Base-by-base conservation (phyloP, 108 stramenopile species). In the Conticribra weissflogii region DNA sequence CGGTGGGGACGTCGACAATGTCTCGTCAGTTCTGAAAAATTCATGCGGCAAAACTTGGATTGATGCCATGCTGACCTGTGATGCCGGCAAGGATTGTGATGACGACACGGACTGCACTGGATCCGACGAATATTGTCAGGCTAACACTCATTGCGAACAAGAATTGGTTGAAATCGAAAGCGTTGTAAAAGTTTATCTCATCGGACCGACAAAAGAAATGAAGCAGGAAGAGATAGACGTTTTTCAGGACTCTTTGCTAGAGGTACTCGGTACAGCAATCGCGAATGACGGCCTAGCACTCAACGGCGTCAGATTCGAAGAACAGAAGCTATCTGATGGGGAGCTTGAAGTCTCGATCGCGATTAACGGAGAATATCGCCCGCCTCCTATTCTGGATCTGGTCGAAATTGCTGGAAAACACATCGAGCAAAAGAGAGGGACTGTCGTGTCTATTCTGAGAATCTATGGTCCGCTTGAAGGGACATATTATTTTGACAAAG, bases 71-170 rank as follows among this genome's bases (percentile, higher is more conserved):
- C 19, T 21, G 32, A 22, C n/a, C 32, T 59, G 58, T 23, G 8
- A 5, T 5, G 12, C 5, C 8, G 34, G 36, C 4, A 59, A 23
- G 58, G 33, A 23, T 23, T 59, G 58, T 8, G 19, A 18, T 0
- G 22, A 31, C 32, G 58, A 30, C 17, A 33, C 58, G 2, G 58
- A 59, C 15, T 59, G 58, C 7, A 33, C 58, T 3, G 58, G 3
- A 0, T 23, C 23, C 17, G 57, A 22, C 2, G 33, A 41, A 33
- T 14, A 12, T 5, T 59, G 58, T 34, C 34, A 59, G 32, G 58
- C 58, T 30, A 34, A 31, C 3, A 59, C 58, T 23, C 32, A 59
- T 59, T 59, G 58, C 34, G 58, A 59, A 3, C 32, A 59, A 30
- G 33, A 31, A 34, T n/a, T 59, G 33, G 4, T 59, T 21, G 33